Evolutionary conservation across 2,329 filamentous ascomycete genomes (phyloP), one percentile per base, ranked within the genome.

Genomic region (Fusarium buxicola): DNA sequence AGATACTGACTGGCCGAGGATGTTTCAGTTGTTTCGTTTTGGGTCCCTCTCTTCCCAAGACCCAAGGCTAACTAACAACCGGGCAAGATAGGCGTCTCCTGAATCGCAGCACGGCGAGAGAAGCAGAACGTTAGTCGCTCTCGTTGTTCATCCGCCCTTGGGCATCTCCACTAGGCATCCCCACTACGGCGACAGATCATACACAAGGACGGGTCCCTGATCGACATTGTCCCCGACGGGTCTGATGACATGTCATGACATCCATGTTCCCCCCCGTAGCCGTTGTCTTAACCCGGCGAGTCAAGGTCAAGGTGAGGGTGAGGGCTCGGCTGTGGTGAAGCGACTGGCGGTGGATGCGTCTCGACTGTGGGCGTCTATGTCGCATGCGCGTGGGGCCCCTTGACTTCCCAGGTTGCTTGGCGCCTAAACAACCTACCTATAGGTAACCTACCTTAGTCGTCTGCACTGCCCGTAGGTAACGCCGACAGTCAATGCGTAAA

Each of bases 11-110:
- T 41, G 52, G 46, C 36, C 39, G 24, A 32, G 56, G 38, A 63
- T 63, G 63, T 65, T 66, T 65, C 54, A 60, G 58, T 58, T 49
- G 61, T 64, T 64, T 64, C 61, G 61, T 64, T 65, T 65, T 56
- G 55, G 60, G 49, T 48, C 49, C 55, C 60, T 55, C 55, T 44
- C 13, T 34, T 40, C 50, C 58, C 25, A 12, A 31, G 40, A 32
- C 11, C 8, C 41, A 44, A 18, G 16, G 15, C 27, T 16, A 16
- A 16, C 24, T 30, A 31, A 36, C 38, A 15, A 18, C 15, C 36
- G n/a, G 13, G 28, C 25, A 38, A 31, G 35, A 44, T 25, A 36
- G 48, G 27, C 24, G 21, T 60, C 49, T 61, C 60, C 60, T 61
- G 60, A 61, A 65, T 52, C 45, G 60, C 41, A 52, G 60, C 56